A percentile compares a stretch with the other conserved stretches of the same genome.
Conservation (phyloP, 2,329 filamentous ascomycete species). For the Pseudocercospora cruenta region DNA sequence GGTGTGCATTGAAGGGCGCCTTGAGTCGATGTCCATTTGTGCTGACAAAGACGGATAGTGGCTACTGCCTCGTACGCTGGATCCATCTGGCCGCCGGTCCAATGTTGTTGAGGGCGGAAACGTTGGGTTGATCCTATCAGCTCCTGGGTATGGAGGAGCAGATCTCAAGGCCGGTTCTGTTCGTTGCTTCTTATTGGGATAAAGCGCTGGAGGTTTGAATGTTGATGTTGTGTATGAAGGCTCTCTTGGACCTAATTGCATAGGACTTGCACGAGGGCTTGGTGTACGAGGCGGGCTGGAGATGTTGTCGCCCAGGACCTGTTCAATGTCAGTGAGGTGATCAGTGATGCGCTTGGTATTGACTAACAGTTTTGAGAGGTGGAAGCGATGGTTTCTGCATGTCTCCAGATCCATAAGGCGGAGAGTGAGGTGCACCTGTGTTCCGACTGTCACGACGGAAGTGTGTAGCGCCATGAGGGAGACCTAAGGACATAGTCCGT, state of each 20-base stretch:
- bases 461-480: conserved; percentile 16
- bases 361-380: conserved; percentile 39
- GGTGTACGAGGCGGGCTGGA: conserved; percentile 38
- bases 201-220: conserved; percentile 40
- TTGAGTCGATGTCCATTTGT: conserved; percentile 21
- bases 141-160: conserved; percentile 16
- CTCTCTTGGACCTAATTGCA: conserved; percentile 38
- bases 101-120: conserved; percentile 22
- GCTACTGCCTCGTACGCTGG: conserved; percentile 15
- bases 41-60: conserved; percentile 25
- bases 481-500: conserved; percentile 15
- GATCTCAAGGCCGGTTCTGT: conserved; percentile 26
- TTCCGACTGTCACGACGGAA: conserved; percentile 30
- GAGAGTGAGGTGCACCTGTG: conserved; percentile 33
- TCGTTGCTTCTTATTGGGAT: conserved; percentile 42
- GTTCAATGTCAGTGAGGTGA: conserved; percentile 13
- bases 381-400: conserved; percentile 38
- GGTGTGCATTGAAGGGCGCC: conserved; percentile 16
- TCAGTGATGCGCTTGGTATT: neutral
- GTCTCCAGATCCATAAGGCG: conserved; percentile 35
- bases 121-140: conserved; percentile 15
- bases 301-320: conserved; percentile 38
- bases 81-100: conserved; percentile 17
- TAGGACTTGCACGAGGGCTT: conserved; percentile 26
- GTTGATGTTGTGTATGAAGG: conserved; percentile 36